Evolutionary conservation across 257 asterid genomes (phyloP).

Genomic region (Vinca minor): DNA sequence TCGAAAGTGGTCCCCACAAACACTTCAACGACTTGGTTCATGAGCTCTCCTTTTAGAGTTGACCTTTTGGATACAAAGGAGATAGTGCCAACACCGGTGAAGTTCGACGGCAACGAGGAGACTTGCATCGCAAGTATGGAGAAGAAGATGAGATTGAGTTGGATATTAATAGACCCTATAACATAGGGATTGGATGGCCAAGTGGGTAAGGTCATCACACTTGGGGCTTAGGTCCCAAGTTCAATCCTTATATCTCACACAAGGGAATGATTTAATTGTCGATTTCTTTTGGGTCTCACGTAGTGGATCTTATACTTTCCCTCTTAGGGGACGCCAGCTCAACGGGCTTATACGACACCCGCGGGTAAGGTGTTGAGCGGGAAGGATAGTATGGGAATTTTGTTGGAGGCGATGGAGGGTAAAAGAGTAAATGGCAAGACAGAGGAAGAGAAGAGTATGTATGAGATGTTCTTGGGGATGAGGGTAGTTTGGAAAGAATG

Average conservation of each 20-base stretch:
- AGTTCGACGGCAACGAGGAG: constrained; percentile 35
- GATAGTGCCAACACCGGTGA: constrained; percentile 35
- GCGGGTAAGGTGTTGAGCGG: constrained; percentile 45
- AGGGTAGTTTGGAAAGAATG: constrained; percentile 32
- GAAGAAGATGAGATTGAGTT: constrained; percentile 46
- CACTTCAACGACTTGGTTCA: constrained; percentile 52
- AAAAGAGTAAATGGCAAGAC: constrained; percentile 34
- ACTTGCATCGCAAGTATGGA: constrained; percentile 23
- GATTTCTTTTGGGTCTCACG: too few species aligned
- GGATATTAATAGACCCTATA: constrained; percentile 60
- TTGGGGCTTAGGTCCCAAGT: too few species aligned
- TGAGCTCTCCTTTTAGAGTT: constrained; percentile 44
- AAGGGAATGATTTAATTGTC: too few species aligned
- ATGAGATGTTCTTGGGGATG: constrained; percentile 24
- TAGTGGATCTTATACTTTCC: too few species aligned
- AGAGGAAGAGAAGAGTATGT: constrained; percentile 26
- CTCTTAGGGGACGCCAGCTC: too few species aligned
- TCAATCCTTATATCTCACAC: too few species aligned
- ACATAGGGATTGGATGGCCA: constrained; percentile 47
- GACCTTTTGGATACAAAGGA: constrained; percentile 48
- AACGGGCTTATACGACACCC: too few species aligned
- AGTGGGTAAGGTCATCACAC: too few species aligned
- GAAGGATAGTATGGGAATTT: constrained; percentile 40
- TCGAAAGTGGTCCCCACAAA: constrained; percentile 40
- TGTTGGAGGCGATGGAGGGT: constrained; percentile 46